Evolutionary conservation across 169 alveolate species (phyloP), one percentile per base, ranked within the genome.

Genomic region (Eimeria maxima): DNA sequence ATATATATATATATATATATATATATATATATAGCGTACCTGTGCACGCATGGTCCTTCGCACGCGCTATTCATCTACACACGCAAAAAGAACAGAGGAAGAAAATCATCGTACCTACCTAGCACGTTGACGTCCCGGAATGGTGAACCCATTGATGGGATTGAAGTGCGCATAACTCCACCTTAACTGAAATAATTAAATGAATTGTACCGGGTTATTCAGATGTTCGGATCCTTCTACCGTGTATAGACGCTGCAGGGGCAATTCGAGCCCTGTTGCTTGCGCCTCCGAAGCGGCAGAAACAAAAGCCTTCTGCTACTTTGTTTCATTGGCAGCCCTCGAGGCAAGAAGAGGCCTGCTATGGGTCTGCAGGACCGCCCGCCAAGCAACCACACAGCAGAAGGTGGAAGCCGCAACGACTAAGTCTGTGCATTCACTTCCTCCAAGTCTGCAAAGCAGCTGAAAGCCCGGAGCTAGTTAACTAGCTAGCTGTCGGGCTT

Each of bases 401-500:
- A 33, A 65, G 74, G 74, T 65, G 74, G 74, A 20, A 65, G 74
- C 42, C 42, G 74, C 74, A 65, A 65, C 33, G 74, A 5, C 42
- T 65, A 65, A n/a, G 22, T 65, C 74, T 65, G 74, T 65, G 74
- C 74, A 65, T 65, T 65, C 33, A 65, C 42, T 55, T 22, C 84
- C 57, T 44, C 84, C 81, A n/a, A 20, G 84, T 24, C 55, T 33
- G 53, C 84, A 69, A 18, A 53, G 67, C 45, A 42, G 90, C 45
- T n/a, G 47, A 24, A 4, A 80, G 90, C 4, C 90, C 24, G 90
- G 14, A 80, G 90, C 90, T 80, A 80, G 90, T 69, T 80, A 47
- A 53, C 67, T 80, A 80, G 69, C 90, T 47, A 80, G 71, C 42
- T n/a, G 67, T 45, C 84, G 8, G 84, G 55, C 27, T 8, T 29